Percentiles rank a stretch among this genome's conserved stretches.
phyloP scores from a whole-genome alignment of 2,329 filamentous ascomycete species.

The Epichloe festucae region DNA sequence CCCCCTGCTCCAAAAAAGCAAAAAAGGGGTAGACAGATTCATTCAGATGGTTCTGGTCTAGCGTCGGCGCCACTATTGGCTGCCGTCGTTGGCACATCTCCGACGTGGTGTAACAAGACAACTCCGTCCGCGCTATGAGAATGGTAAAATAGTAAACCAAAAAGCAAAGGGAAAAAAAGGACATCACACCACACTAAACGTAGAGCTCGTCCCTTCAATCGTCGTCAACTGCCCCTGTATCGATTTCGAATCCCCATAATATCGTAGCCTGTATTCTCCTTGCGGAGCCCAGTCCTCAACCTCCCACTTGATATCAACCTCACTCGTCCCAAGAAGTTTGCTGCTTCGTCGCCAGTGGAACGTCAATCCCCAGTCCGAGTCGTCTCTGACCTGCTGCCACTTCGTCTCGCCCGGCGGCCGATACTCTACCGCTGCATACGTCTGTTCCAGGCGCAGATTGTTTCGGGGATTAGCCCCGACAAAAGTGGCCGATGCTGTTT shows the following conservation, averaged over 20 bases:
- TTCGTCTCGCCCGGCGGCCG: constrained; percentile 10
- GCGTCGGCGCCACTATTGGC: not conserved
- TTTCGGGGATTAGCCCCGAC: constrained; percentile 83
- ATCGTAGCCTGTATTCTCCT: constrained; percentile 63
- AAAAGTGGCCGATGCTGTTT: constrained; percentile 53
- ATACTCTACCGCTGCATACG: constrained; percentile 62
- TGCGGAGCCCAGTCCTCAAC: constrained; percentile 45
- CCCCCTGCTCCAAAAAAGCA: too few species aligned
- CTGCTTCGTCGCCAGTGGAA: constrained; percentile 69
- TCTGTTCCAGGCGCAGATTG: constrained; percentile 64
- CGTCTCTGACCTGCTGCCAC: constrained; percentile 60
- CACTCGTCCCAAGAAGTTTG: constrained; percentile 56
- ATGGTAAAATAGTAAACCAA: not conserved
- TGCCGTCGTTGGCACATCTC: too few species aligned
- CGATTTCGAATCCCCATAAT: constrained; percentile 69
- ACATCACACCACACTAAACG: constrained; percentile 24
- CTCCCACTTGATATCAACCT: constrained; percentile 68
- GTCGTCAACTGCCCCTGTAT: constrained; percentile 43
- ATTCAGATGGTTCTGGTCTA: not conserved
- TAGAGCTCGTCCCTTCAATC: constrained; percentile 55
- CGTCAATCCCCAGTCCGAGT: constrained; percentile 70
- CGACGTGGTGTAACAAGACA: not conserved
- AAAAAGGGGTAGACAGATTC: too few species aligned
- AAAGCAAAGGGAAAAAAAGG: too few species aligned
- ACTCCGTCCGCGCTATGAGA: not conserved